Evolutionary conservation across 1,139 yeast species (phyloP), one percentile per base, ranked within the genome.

Genomic region (Casaregolazyma suthepensis): DNA sequence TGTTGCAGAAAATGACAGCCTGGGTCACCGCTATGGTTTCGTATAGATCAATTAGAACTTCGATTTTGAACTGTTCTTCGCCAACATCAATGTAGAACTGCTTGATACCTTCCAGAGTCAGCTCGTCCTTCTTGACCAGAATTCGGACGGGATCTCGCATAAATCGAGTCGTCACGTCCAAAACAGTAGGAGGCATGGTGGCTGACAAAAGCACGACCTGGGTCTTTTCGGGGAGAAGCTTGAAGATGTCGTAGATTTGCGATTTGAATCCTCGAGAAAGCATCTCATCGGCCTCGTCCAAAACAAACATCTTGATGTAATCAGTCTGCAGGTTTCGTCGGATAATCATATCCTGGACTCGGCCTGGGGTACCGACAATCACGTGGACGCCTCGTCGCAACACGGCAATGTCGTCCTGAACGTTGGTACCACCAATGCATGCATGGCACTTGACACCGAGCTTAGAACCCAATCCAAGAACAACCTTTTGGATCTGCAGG

Each of bases 261-360:
- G 88, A 95, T 79, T 87, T 88, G 86, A 93, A 93, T 67, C 99
- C 99, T 66, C 95, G 82, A 57, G 94, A 84, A 75, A 93, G 83
- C 93, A 93, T 85, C 80, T 91, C 97, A 81, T 93, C 99, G 72
- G 99, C 99, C 80, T 93, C 99, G 79, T 93, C 99, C 75, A 93
- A 82, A 73, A 93, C 87, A 79, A 93, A 87, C 97, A 93, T 91
- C 81, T 90, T 89, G 72, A 93, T 80, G 75, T 85, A 81, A 68
- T 87, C 86, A 66, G 97, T 89, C 75, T 81, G 85, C 77, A 93
- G 85, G 77, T 80, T 81, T 74, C 96, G 85, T 76, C 97, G 85
- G 76, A 88, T 90, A 72, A 93, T 93, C 96, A 93, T 91, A 75
- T 93, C 98, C 74, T 76, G 85, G 65, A 93, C 97, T 81, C 99